Percentiles rank a stretch among this genome's conserved stretches.
Evolutionary conservation across 345 rosid species (phyloP).

Genomic region (Euphorbia peplus): DNA sequence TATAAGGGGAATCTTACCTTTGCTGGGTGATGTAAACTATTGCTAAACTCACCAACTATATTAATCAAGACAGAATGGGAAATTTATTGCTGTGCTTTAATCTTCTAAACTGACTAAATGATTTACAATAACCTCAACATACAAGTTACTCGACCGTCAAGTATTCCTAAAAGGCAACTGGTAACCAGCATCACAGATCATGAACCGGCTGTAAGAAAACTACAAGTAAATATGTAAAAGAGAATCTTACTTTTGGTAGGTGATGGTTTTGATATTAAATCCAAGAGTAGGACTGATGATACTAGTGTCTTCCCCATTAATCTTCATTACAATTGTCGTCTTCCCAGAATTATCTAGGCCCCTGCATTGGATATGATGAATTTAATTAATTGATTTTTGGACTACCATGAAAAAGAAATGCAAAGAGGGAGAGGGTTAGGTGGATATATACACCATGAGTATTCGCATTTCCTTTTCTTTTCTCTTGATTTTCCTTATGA

Average conservation of each 20-base stretch:
- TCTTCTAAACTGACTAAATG: background rate
- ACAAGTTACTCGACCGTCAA: background rate
- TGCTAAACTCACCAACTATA: background rate
- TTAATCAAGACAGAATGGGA: background rate
- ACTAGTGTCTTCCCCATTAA: constrained; percentile 90
- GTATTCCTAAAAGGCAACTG: background rate
- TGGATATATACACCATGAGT: constrained; percentile 75
- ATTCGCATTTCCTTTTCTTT: constrained; percentile 97
- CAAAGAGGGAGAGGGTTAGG: background rate
- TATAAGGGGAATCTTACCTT: no score
- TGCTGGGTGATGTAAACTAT: no score
- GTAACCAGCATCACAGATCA: background rate
- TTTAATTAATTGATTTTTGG: no score
- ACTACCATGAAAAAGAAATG: background rate
- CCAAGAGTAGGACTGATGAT: constrained; percentile 92
- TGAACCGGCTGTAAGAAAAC: background rate
- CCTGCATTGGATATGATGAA: constrained; percentile 30
- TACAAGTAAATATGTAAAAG: background rate
- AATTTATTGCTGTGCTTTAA: background rate
- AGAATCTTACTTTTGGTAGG: constrained; percentile 56
- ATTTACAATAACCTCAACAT: background rate
- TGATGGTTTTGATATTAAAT: constrained; percentile 81
- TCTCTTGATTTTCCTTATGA: constrained; percentile 83
- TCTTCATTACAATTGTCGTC: constrained; percentile 87
- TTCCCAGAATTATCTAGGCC: constrained; percentile 96